A percentile compares a stretch with the other conserved stretches of the same genome.
Evolutionary conservation across 2,329 filamentous ascomycete species (phyloP).

Genomic region (Alternaria arborescens): DNA sequence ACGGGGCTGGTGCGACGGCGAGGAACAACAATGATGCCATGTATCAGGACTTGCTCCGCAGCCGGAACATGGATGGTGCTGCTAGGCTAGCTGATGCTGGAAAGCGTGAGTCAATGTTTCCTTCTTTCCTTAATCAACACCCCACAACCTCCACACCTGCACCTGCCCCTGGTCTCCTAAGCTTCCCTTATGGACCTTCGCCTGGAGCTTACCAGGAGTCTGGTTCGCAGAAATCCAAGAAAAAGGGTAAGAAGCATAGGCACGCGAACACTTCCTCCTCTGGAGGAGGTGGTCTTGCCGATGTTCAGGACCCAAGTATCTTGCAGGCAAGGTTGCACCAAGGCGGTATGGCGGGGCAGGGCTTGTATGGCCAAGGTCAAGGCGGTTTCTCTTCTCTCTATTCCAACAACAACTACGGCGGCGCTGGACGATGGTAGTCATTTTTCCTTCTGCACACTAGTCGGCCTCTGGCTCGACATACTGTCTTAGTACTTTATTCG

Average conservation of each 20-base stretch:
- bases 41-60: conserved; percentile 78
- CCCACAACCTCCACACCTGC: conserved; percentile 82
- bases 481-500: conserved; percentile 45
- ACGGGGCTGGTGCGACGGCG: conserved; percentile 66
- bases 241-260: conserved; percentile 99
- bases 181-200: conserved; percentile 88
- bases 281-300: conserved; percentile 97
- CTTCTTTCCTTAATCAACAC: conserved; percentile 88
- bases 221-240: conserved; percentile 94
- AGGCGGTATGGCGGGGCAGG: conserved; percentile 82
- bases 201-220: conserved; percentile 88
- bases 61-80: conserved; percentile 66
- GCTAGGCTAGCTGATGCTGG: conserved; percentile 80
- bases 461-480: conserved; percentile 35
- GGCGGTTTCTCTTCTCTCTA: conserved; percentile 96
- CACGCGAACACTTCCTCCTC: conserved; percentile 99
- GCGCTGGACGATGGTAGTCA: conserved; percentile 50
- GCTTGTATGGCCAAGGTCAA: conserved; percentile 85
- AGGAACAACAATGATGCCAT: conserved; percentile 83
- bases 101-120: conserved; percentile 99
- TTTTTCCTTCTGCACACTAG: conserved; percentile 45
- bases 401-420: conserved; percentile 63
- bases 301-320: conserved; percentile 99
- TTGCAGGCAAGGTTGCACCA: conserved; percentile 97
- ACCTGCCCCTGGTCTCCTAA: conserved; percentile 89